phyloP scores from a whole-genome alignment of 2,329 filamentous ascomycete species.

The Scytalidium sp. region DNA sequence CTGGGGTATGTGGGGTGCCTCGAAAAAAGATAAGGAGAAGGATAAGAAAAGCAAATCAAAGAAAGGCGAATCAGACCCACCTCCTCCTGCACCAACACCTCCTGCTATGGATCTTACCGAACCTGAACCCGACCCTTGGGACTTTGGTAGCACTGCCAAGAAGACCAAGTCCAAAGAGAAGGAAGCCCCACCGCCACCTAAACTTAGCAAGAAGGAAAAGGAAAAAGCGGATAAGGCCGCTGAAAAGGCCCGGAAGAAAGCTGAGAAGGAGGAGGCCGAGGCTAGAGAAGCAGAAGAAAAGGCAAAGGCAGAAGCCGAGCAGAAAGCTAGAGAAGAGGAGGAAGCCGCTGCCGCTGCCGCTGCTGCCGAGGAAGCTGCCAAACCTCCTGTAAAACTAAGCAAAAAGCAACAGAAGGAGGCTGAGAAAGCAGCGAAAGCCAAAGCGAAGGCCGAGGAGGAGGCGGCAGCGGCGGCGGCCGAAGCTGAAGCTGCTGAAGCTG shows the following conservation, averaged over 20 bases:
- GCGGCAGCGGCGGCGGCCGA: constrained; percentile 32
- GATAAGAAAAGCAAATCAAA: constrained; percentile 36
- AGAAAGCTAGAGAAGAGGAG: constrained; percentile 28
- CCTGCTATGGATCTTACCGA: constrained; percentile 45
- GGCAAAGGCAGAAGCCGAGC: constrained; percentile 19
- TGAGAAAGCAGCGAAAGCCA: constrained; percentile 26
- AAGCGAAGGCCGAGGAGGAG: constrained; percentile 34
- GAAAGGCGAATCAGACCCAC: constrained; percentile 37
- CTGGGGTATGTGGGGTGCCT: constrained; percentile 40
- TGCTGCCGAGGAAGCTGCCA: constrained; percentile 28
- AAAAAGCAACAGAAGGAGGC: constrained; percentile 37
- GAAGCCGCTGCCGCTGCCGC: constrained; percentile 27
- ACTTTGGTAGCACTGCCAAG: constrained; percentile 26
- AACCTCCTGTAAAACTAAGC: constrained; percentile 34
- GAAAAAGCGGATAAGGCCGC: constrained; percentile 46
- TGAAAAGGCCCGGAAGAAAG: constrained; percentile 48
- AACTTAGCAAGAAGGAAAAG: constrained; percentile 47
- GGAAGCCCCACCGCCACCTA: constrained; percentile 30
- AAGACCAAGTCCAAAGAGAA: constrained; percentile 42
- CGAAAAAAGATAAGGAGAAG: constrained; percentile 45
- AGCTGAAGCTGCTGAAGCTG: constrained; percentile 25
- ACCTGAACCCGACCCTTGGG: constrained; percentile 35
- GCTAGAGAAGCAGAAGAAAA: constrained; percentile 7
- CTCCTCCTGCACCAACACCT: constrained; percentile 46
- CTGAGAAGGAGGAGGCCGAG: constrained; percentile 39